Evolutionary conservation across 2,329 filamentous ascomycete species (phyloP), one percentile per base, ranked within the genome.

Genomic region (Aspergillus ruber): DNA sequence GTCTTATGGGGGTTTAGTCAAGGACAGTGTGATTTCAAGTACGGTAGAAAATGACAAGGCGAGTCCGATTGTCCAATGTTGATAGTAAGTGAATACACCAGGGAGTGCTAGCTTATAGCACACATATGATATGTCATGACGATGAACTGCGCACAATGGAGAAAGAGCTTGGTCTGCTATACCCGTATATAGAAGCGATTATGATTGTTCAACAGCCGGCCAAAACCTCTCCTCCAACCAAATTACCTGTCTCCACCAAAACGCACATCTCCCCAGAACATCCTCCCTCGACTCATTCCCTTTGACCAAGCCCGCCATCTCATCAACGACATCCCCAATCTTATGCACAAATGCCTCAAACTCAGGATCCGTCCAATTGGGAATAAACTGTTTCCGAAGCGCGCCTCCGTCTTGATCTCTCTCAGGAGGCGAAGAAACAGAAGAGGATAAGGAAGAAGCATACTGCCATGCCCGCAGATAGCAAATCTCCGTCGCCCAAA

Each of bases 401-500:
- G 82, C 83, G 0, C 84, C 83, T 0, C 82, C 82, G 60, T 86
- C 84, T 0, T 70, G 70, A 58, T 85, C 83, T n/a, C 63, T 58
- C n/a, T 55, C 52, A 3, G 33, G 15, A 13, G 13, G 36, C 2
- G 18, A 20, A 18, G 36, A 18, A 10, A 15, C 18, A 12, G 36
- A 39, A 6, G 36, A 20, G 8, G 36, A 39, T 3, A 39, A 54
- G 4, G 42, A 49, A 3, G 55, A 59, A 18, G 68, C 70, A 58
- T 63, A 67, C 8, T 69, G 72, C 82, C 82, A 85, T 10, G 81
- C 76, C 35, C 78, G 72, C 15, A 83, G 61, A 59, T 84, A 85
- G 50, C 75, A 78, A 42, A 74, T 80, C 67, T 91, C 86, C 1
- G 84, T 88, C n/a, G 81, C 82, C 82, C 85, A 90, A 20, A 90